Percentiles rank a stretch among this genome's conserved stretches.
These are phyloP conservation scores for Aspergillus wentii DNA, from an alignment of 495 filamentous ascomycete genomes.

Conservation along the genomic window DNA sequence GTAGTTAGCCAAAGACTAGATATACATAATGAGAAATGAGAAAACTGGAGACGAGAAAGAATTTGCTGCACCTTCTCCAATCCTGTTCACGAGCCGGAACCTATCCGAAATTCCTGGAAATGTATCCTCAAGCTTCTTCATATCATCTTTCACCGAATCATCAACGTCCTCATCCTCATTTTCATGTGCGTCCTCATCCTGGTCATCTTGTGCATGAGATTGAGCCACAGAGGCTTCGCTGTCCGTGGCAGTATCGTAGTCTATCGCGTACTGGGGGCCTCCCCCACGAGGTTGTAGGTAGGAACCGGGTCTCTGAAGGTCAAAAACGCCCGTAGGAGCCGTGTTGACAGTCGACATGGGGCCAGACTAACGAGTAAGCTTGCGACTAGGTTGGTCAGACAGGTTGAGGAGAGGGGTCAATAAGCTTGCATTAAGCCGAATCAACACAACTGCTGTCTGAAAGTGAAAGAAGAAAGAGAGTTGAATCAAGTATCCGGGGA, in stretches of 20 bases:
- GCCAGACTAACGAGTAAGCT: no score
- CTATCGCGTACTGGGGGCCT: slow-evolving; percentile 21
- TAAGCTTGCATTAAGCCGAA: no score
- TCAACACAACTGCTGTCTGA: no score
- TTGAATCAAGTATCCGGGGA: no score
- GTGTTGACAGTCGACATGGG: slow-evolving; percentile 26
- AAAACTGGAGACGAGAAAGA: background rate
- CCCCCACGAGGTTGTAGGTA: slow-evolving; percentile 7
- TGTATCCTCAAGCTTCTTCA: slow-evolving; percentile 72
- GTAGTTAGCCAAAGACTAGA: no score
- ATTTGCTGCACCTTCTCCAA: slow-evolving; percentile 72
- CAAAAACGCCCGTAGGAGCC: slow-evolving; percentile 20
- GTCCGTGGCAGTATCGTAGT: slow-evolving; percentile 24
- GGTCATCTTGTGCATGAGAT: slow-evolving; percentile 17
- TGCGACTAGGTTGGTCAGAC: no score
- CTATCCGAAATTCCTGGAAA: slow-evolving; percentile 78
- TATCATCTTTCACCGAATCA: slow-evolving; percentile 71
- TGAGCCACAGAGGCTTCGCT: slow-evolving; percentile 24
- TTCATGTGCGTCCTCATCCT: slow-evolving; percentile 42
- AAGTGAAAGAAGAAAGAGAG: no score
- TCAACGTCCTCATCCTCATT: slow-evolving; percentile 67
- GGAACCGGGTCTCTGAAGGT: slow-evolving; percentile 15
- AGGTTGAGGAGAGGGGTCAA: no score
- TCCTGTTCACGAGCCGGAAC: slow-evolving; percentile 91
- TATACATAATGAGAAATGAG: no score